These are phyloP conservation scores for Pichia heedii DNA, from an alignment of 805 yeast genomes.

Conservation along the genomic window DNA sequence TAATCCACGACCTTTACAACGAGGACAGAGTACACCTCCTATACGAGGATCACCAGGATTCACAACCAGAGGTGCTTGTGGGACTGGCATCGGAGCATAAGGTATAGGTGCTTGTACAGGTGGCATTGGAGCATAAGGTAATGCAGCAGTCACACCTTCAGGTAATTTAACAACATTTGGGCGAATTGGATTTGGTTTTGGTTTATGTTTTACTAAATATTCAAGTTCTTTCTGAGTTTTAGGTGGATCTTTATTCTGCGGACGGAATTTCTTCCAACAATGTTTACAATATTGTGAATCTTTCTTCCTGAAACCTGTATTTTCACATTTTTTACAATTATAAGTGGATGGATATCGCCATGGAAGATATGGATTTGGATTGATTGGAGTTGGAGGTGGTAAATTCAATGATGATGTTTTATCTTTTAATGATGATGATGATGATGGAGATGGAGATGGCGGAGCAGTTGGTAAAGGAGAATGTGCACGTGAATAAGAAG, in stretches of 20 bases:
- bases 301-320: conserved; percentile 56
- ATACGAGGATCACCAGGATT: conserved; percentile 69
- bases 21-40: conserved; percentile 69
- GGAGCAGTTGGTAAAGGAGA: neutral
- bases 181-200: conserved; percentile 16
- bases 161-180: conserved; percentile 21
- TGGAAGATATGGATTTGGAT: conserved; percentile 41
- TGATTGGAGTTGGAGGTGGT: conserved; percentile 10
- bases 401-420: neutral
- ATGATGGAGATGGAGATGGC: neutral
- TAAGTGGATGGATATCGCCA: conserved; percentile 58
- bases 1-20: conserved; percentile 60
- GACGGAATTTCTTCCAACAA: conserved; percentile 57
- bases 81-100: conserved; percentile 1
- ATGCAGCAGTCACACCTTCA: conserved; percentile 13
- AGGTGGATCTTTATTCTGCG: conserved; percentile 8
- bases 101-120: conserved; percentile 1
- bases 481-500: neutral
- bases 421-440: neutral
- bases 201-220: conserved; percentile 8
- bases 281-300: conserved; percentile 58
- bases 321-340: conserved; percentile 60
- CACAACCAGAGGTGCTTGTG: conserved; percentile 33
- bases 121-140: conserved; percentile 5
- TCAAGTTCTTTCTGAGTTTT: conserved; percentile 14